phyloP scores from a whole-genome alignment of 208 protist genomes.

The Trypanosoma mega region DNA sequence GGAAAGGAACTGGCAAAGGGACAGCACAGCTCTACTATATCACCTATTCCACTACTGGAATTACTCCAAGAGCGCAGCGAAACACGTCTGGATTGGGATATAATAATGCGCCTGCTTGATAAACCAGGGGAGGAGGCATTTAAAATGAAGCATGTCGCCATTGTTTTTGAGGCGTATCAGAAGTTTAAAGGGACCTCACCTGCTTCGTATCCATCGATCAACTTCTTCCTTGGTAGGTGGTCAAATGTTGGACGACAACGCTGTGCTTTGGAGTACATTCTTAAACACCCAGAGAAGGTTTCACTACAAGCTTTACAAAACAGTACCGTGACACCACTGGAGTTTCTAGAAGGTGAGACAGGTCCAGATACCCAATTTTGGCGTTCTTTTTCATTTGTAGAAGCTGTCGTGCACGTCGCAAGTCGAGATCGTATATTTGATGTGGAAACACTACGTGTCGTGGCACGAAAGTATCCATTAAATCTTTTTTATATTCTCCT shows the following conservation, averaged over 20 bases:
- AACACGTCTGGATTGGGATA: slow-evolving; percentile 70
- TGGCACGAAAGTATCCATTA: slow-evolving; percentile 64
- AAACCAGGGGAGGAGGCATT: slow-evolving; percentile 60
- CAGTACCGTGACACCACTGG: slow-evolving; percentile 44
- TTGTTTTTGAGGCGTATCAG: slow-evolving; percentile 87
- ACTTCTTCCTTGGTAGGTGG: slow-evolving; percentile 83
- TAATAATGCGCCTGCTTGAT: slow-evolving; percentile 75
- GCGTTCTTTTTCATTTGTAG: slow-evolving; percentile 75
- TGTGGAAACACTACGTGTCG: slow-evolving; percentile 58
- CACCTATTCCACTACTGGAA: slow-evolving; percentile 72
- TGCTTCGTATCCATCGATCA: slow-evolving; percentile 63
- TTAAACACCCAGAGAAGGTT: slow-evolving; percentile 80
- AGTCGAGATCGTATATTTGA: slow-evolving; percentile 81
- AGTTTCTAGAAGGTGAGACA: slow-evolving; percentile 39
- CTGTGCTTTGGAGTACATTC: slow-evolving; percentile 76
- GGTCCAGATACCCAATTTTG: slow-evolving; percentile 66
- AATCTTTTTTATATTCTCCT: slow-evolving; percentile 75
- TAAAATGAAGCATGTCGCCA: slow-evolving; percentile 68
- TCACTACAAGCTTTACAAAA: slow-evolving; percentile 53
- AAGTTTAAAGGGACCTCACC: slow-evolving; percentile 59
- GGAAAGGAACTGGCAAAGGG: slow-evolving; percentile 64
- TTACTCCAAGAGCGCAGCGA: slow-evolving; percentile 45
- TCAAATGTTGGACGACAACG: slow-evolving; percentile 72
- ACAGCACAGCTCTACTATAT: slow-evolving; percentile 55
- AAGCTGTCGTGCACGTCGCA: slow-evolving; percentile 81